phyloP scores from a whole-genome alignment of 116 monocot species.

The Posidonia oceanica region DNA sequence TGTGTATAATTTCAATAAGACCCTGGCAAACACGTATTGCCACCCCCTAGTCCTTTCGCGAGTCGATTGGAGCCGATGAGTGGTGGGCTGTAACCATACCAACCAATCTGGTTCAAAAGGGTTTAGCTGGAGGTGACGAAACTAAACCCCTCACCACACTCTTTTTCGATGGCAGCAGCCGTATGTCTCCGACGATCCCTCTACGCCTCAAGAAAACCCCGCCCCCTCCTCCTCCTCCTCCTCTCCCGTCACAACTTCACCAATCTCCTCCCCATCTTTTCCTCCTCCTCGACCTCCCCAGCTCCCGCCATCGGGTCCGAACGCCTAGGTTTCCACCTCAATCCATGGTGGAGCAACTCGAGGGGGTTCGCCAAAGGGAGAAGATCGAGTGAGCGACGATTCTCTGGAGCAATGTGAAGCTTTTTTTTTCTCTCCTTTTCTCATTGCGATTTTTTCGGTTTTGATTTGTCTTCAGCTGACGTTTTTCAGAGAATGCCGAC shows the following conservation, averaged over 20 bases:
- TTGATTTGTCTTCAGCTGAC: not conserved
- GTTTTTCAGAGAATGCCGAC: not conserved
- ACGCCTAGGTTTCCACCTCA: not conserved
- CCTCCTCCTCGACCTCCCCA: not conserved
- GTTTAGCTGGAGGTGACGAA: too few species aligned
- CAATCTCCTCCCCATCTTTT: not conserved
- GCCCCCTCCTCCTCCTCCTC: not conserved
- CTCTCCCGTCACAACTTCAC: not conserved
- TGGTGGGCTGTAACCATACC: too few species aligned
- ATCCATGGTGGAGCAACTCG: not conserved
- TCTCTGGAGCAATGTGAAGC: not conserved
- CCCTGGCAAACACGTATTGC: too few species aligned
- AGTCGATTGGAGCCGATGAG: too few species aligned
- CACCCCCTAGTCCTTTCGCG: too few species aligned
- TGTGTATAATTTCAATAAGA: too few species aligned
- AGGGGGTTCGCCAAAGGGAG: constrained; percentile 9
- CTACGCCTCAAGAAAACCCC: not conserved
- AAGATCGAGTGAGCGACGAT: constrained; percentile 1
- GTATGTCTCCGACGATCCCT: not conserved
- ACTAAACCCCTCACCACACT: not conserved
- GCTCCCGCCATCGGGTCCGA: not conserved
- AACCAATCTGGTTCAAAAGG: too few species aligned
- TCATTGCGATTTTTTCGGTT: not conserved
- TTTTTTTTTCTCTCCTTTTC: not conserved
- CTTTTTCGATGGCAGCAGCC: constrained; percentile 2